Conservation (phyloP, 345 rosid species). For the Lumnitzera racemosa region DNA sequence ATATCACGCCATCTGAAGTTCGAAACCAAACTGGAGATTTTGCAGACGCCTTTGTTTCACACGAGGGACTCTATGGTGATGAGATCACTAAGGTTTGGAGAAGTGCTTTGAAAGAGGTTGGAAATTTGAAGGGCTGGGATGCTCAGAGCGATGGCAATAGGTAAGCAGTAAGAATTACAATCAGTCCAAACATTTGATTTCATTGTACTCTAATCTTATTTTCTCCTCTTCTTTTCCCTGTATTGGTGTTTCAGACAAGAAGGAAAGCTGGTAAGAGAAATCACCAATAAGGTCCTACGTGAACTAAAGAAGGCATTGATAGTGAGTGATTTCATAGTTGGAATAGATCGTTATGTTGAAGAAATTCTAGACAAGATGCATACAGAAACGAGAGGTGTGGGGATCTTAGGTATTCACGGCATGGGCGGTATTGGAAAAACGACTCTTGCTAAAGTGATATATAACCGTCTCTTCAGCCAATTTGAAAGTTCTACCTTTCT, state of each 20-base stretch:
- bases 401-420: background rate
- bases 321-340: background rate
- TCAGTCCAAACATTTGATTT: too few relatives aligned
- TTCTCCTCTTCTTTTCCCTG: too few relatives aligned
- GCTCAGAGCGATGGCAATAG: too few relatives aligned
- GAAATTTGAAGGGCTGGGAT: too few relatives aligned
- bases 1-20: background rate
- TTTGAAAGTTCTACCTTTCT: background rate
- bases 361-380: background rate
- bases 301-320: too few relatives aligned
- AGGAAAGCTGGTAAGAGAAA: too few relatives aligned
- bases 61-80: background rate
- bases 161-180: too few relatives aligned
- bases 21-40: background rate
- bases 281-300: too few relatives aligned
- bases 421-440: constrained; percentile 1
- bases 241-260: too few relatives aligned
- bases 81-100: too few relatives aligned
- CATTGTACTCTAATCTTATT: too few relatives aligned
- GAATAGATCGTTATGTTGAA: background rate
- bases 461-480: background rate
- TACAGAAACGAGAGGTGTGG: background rate
- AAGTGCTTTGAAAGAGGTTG: too few relatives aligned
- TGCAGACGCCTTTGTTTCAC: background rate
- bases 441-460: constrained; percentile 1